Evolutionary conservation across 495 filamentous ascomycete genomes (phyloP).

Genomic region (Trypethelium eluteriae): DNA sequence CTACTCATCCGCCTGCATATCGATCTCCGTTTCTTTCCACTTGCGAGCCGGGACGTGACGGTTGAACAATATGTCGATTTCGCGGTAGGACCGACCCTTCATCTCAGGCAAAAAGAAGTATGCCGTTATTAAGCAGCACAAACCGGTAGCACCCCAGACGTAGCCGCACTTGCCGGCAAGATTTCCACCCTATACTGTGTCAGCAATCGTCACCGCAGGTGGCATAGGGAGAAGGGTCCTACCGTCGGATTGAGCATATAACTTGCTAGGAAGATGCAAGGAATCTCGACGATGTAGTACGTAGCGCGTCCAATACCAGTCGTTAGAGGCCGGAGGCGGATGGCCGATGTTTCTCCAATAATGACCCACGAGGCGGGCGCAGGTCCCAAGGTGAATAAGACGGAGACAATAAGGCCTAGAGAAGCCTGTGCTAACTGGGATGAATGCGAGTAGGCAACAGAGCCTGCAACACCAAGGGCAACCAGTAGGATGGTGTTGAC

Average conservation of each 20-base stretch:
- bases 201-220: slow-evolving; percentile 12
- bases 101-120: slow-evolving; percentile 40
- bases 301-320: slow-evolving; percentile 48
- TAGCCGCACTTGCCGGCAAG: slow-evolving; percentile 49
- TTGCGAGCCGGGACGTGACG: slow-evolving; percentile 49
- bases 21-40: slow-evolving; percentile 45
- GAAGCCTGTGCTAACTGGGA: slow-evolving; percentile 44
- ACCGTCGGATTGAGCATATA: slow-evolving; percentile 44
- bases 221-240: slow-evolving; percentile 15
- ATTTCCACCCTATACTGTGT: slow-evolving; percentile 25
- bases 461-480: slow-evolving; percentile 45
- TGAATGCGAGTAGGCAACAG: slow-evolving; percentile 32
- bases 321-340: slow-evolving; percentile 50
- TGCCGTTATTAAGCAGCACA: slow-evolving; percentile 27
- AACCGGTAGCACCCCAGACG: slow-evolving; percentile 41
- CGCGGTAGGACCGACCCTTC: slow-evolving; percentile 46
- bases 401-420: slow-evolving; percentile 49
- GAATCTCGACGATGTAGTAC: slow-evolving; percentile 49
- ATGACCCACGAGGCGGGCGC: slow-evolving; percentile 51
- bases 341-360: slow-evolving; percentile 51
- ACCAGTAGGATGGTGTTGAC: slow-evolving; percentile 36
- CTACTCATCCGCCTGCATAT: slow-evolving; percentile 47
- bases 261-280: slow-evolving; percentile 46
- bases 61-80: slow-evolving; percentile 49
- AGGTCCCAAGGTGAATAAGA: slow-evolving; percentile 46